These are phyloP conservation scores for Lippia alba DNA, from an alignment of 305 asterid species.

Conservation along the genomic window DNA sequence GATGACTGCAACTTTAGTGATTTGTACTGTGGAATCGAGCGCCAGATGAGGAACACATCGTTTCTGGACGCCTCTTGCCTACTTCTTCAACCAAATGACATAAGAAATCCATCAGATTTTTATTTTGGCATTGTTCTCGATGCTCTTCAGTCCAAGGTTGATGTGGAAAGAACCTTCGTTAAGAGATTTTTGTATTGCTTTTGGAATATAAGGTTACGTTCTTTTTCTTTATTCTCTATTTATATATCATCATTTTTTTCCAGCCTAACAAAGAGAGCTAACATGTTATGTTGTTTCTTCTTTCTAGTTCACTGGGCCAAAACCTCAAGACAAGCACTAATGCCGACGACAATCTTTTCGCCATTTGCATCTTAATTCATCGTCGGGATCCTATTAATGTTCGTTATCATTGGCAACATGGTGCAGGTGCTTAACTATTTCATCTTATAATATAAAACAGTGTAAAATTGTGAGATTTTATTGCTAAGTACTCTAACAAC, in stretches of 20 bases:
- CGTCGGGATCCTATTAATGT: conserved; percentile 58
- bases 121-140: conserved; percentile 73
- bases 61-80: conserved; percentile 53
- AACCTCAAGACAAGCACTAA: conserved; percentile 63
- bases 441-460: background rate
- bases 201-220: conserved; percentile 67
- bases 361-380: conserved; percentile 56
- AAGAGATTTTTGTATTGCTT: conserved; percentile 64
- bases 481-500: background rate
- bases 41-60: conserved; percentile 11
- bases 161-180: conserved; percentile 43
- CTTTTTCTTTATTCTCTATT: conserved; percentile 2
- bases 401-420: conserved; percentile 72
- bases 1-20: conserved; percentile 16
- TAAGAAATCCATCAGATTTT: conserved; percentile 41
- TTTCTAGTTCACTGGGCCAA: conserved; percentile 74
- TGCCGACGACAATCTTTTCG: conserved; percentile 54
- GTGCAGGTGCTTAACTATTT: conserved; percentile 49
- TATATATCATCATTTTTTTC: too few species aligned
- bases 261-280: too few species aligned
- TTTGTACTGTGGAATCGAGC: conserved; percentile 46
- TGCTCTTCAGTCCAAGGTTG: conserved; percentile 56
- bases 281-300: conserved; percentile 6
- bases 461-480: background rate
- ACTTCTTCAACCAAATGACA: conserved; percentile 42